Conservation (phyloP, 139 green algal species). For the Chlorella sp. region DNA sequence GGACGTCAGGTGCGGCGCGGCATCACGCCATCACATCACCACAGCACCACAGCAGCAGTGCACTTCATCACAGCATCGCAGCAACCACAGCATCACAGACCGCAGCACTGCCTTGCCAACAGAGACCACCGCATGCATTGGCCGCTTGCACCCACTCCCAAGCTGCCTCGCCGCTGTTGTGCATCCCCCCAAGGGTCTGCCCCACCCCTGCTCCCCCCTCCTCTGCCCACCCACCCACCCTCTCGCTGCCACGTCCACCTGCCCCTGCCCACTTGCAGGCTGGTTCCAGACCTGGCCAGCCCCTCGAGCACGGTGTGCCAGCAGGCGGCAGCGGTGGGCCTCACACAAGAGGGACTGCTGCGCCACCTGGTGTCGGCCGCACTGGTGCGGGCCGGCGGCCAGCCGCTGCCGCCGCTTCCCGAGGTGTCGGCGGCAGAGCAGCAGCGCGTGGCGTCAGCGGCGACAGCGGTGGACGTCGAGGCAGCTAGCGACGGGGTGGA, state of each 20-base stretch:
- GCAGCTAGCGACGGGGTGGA: not conserved
- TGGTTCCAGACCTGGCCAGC: conserved; percentile 12
- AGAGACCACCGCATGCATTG: not conserved
- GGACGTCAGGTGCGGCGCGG: not conserved
- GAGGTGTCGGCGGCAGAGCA: not conserved
- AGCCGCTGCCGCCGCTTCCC: conserved; percentile 32
- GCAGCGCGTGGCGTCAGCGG: not conserved
- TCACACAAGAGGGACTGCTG: conserved; percentile 15
- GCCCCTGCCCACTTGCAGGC: not conserved
- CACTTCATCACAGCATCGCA: not conserved
- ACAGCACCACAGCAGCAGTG: not conserved
- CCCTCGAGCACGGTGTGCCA: conserved; percentile 22
- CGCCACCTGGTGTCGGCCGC: conserved; percentile 37
- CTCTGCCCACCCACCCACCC: not conserved
- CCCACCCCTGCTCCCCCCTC: not conserved
- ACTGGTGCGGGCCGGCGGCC: not conserved
- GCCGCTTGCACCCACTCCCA: too few relatives aligned
- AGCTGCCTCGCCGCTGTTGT: not conserved
- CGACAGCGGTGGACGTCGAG: not conserved
- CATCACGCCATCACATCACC: too few relatives aligned
- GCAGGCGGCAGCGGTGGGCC: conserved; percentile 26
- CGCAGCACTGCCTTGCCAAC: too few relatives aligned
- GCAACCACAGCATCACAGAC: not conserved
- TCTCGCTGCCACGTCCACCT: not conserved
- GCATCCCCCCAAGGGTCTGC: too few relatives aligned